Percentiles rank a stretch among this genome's conserved stretches.
Evolutionary conservation across 1,139 yeast species (phyloP).

Genomic region (Debaryomyces subglobosus): DNA sequence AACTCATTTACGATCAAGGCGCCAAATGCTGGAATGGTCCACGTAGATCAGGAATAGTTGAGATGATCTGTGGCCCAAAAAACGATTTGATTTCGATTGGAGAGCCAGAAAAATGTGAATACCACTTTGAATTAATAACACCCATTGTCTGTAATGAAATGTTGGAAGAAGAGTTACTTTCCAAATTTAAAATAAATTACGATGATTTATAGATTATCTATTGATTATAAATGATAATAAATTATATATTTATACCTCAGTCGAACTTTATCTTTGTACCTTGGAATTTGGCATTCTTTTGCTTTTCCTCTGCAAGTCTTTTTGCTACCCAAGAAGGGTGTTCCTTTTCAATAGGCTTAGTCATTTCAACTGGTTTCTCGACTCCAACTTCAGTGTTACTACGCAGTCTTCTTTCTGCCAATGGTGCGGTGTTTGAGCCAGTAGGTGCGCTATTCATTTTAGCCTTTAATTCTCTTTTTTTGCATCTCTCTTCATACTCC

Average conservation of each 20-base stretch:
- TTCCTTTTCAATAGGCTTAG: slow-evolving; percentile 29
- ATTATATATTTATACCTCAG: slow-evolving; percentile 16
- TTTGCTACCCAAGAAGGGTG: slow-evolving; percentile 99
- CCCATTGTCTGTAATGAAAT: slow-evolving; percentile 69
- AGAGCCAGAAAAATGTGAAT: slow-evolving; percentile 90
- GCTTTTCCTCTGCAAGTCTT: slow-evolving; percentile 66
- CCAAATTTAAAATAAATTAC: slow-evolving; percentile 23
- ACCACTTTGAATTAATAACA: slow-evolving; percentile 60
- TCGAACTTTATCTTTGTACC: slow-evolving; percentile 87
- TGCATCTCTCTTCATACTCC: slow-evolving; percentile 75
- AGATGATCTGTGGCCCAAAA: slow-evolving; percentile 66
- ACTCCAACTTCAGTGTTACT: not conserved
- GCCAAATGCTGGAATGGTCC: slow-evolving; percentile 97
- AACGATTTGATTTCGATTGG: slow-evolving; percentile 63
- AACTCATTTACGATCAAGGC: slow-evolving; percentile 59
- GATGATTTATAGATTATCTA: slow-evolving; percentile 19
- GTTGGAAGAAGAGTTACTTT: slow-evolving; percentile 32
- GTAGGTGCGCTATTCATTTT: slow-evolving; percentile 35
- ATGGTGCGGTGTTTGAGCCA: slow-evolving; percentile 43
- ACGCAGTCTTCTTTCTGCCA: slow-evolving; percentile 36
- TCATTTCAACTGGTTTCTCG: slow-evolving; percentile 2
- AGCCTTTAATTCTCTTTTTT: slow-evolving; percentile 62
- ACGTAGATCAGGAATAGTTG: slow-evolving; percentile 65
- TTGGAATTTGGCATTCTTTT: slow-evolving; percentile 64
- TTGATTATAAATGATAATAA: not conserved